Percentiles rank a stretch among this genome's conserved stretches.
Conservation (phyloP, 1,139 yeast species). For the Magnusiomyces paraingens region DNA sequence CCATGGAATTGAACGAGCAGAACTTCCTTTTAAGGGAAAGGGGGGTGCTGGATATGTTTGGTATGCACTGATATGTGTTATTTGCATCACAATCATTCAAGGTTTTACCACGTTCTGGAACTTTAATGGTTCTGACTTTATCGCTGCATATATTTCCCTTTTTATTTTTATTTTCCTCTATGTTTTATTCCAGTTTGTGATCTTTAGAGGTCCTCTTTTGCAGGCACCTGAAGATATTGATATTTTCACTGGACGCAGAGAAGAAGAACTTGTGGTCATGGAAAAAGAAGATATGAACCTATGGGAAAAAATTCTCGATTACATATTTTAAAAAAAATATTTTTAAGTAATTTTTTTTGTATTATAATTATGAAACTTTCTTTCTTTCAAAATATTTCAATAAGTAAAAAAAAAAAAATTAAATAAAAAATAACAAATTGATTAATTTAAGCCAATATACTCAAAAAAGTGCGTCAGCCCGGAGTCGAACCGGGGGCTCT, state of each 20-base stretch:
- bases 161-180: constrained; percentile 50
- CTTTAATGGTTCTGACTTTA: constrained; percentile 57
- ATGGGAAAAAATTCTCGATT: constrained; percentile 11
- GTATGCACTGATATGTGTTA: no score
- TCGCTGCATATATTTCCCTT: constrained; percentile 63
- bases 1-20: constrained; percentile 58
- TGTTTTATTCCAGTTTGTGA: constrained; percentile 44
- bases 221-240: constrained; percentile 54
- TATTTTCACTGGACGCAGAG: constrained; percentile 72
- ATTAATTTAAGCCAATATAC: no score
- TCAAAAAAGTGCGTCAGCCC: constrained; percentile 41
- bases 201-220: constrained; percentile 11
- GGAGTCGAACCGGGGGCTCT: constrained; percentile 53
- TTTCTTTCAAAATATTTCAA: neutral
- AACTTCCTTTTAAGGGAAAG: constrained; percentile 60
- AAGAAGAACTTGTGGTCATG: constrained; percentile 36
- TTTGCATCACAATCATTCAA: no score
- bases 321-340: constrained; percentile 8
- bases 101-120: constrained; percentile 25
- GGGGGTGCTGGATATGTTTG: neutral
- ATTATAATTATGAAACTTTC: neutral
- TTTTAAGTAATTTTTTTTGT: no score
- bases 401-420: neutral
- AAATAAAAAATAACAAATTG: neutral
- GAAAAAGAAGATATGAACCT: constrained; percentile 6